Conservation (phyloP, 2,329 filamentous ascomycete species). For the Ceratocystis cacaofunesta region DNA sequence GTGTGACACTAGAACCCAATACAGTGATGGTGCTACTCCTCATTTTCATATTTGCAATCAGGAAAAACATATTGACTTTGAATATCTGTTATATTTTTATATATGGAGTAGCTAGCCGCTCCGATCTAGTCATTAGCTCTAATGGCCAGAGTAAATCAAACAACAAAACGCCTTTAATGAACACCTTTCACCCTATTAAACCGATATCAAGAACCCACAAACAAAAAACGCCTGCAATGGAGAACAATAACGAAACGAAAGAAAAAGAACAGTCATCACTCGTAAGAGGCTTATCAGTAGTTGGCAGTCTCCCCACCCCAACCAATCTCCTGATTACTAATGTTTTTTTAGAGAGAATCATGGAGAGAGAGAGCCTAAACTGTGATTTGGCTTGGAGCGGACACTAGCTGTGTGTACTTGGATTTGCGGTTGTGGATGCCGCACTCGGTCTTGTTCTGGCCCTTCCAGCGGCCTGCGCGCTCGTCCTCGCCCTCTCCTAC, state of each 20-base stretch:
- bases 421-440: constrained; percentile 98
- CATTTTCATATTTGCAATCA: too few relatives aligned
- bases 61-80: too few relatives aligned
- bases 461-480: constrained; percentile 93
- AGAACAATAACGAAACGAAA: neutral
- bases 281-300: neutral
- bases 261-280: constrained; percentile 4
- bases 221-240: neutral
- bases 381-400: neutral
- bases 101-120: neutral
- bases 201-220: constrained; percentile 22
- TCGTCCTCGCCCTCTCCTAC: constrained; percentile 88
- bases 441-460: constrained; percentile 88
- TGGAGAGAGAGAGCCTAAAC: neutral
- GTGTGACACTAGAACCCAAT: neutral
- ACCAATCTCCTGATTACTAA: neutral
- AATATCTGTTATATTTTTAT: neutral
- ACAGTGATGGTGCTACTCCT: too few relatives aligned
- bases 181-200: neutral
- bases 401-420: constrained; percentile 60
- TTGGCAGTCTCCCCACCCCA: neutral
- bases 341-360: neutral
- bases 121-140: neutral
- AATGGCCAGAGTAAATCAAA: neutral
- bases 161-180: constrained; percentile 2